phyloP scores from a whole-genome alignment of 371 early-diverging fungal species.

The Choanephora cucurbitarum region DNA sequence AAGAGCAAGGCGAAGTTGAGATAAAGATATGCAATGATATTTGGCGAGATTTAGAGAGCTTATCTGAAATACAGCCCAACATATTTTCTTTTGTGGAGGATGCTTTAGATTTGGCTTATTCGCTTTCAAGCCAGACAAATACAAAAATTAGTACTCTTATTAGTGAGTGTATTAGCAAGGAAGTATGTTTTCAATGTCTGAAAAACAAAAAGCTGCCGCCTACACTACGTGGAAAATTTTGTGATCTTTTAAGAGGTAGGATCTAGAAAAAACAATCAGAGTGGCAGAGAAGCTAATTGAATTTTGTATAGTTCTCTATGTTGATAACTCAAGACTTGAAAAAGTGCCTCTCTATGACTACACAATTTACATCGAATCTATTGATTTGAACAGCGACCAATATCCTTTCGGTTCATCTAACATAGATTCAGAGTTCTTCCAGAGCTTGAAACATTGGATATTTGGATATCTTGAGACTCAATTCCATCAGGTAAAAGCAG shows the following conservation, averaged over 20 bases:
- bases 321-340: constrained; percentile 26
- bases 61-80: constrained; percentile 13
- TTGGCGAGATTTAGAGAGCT: constrained; percentile 26
- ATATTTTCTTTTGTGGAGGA: constrained; percentile 18
- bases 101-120: constrained; percentile 24
- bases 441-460: constrained; percentile 32
- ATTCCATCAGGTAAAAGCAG: constrained; percentile 23
- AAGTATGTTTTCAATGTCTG: constrained; percentile 44
- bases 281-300: too few relatives aligned
- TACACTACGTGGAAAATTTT: constrained; percentile 39
- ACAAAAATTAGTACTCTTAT: constrained; percentile 14
- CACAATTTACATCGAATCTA: constrained; percentile 26
- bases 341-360: constrained; percentile 35
- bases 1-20: constrained; percentile 15
- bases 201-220: constrained; percentile 38
- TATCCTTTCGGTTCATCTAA: constrained; percentile 29
- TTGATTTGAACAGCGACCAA: constrained; percentile 18
- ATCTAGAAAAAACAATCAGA: too few relatives aligned
- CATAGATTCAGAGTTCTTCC: constrained; percentile 28
- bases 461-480: constrained; percentile 29
- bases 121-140: constrained; percentile 22
- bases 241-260: constrained; percentile 49
- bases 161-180: constrained; percentile 29
- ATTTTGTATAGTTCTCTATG: constrained; percentile 28
- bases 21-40: constrained; percentile 19